Conservation (phyloP, 2,329 filamentous ascomycete genomes). For the Monosporascus sp. region DNA sequence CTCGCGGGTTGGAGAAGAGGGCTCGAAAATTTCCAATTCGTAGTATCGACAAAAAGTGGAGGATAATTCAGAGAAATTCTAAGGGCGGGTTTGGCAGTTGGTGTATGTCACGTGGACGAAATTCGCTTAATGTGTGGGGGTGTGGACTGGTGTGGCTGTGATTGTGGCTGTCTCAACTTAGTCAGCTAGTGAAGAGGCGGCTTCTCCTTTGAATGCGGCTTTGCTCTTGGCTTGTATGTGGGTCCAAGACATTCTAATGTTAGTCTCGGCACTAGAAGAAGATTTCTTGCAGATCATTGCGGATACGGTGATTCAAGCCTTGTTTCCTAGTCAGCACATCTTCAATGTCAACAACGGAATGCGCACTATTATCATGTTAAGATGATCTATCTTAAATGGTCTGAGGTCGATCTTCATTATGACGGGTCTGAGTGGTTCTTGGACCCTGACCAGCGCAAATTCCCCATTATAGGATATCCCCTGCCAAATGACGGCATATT, state of each 20-base stretch:
- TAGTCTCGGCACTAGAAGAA: no score
- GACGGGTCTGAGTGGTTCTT: background rate
- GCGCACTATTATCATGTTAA: background rate
- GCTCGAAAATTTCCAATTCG: conserved; percentile 2
- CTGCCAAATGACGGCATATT: background rate
- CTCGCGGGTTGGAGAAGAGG: conserved; percentile 10
- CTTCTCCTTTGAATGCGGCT: no score
- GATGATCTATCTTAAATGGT: no score
- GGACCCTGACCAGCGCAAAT: background rate
- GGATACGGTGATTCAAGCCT: background rate
- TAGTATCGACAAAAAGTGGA: background rate
- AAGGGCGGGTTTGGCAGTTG: conserved; percentile 3
- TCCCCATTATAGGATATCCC: background rate
- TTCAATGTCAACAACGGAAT: background rate
- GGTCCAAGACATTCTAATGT: no score
- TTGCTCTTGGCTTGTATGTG: no score
- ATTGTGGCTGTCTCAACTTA: background rate
- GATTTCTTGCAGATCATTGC: no score
- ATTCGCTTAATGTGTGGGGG: background rate
- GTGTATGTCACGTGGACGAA: background rate
- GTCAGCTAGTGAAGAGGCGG: no score
- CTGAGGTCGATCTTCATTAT: background rate
- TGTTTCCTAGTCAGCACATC: background rate
- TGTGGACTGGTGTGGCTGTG: background rate
- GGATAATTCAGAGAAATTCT: conserved; percentile 8